Evolutionary conservation across 1,139 yeast genomes (phyloP).

Genomic region (Scheffersomyces stambukii): DNA sequence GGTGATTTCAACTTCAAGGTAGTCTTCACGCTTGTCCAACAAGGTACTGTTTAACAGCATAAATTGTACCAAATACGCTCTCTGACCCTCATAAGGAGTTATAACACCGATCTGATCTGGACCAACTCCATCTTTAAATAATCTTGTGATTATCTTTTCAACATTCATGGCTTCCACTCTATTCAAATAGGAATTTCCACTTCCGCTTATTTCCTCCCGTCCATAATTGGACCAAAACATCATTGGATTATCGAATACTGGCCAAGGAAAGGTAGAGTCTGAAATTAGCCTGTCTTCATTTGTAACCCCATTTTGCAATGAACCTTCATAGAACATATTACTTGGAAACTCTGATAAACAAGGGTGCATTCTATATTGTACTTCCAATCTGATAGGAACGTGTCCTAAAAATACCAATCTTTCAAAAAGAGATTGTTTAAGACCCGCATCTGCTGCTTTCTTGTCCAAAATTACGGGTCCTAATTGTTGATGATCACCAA

Average conservation of each 20-base stretch:
- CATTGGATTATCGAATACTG: slow-evolving; percentile 77
- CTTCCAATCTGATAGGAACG: slow-evolving; percentile 80
- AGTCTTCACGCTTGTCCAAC: slow-evolving; percentile 54
- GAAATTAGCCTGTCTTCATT: slow-evolving; percentile 59
- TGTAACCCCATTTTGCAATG: slow-evolving; percentile 87
- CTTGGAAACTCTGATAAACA: slow-evolving; percentile 81
- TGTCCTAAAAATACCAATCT: slow-evolving; percentile 82
- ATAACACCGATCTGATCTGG: slow-evolving; percentile 88
- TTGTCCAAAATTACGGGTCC: slow-evolving; percentile 86
- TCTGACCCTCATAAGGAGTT: slow-evolving; percentile 93
- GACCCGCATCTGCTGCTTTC: slow-evolving; percentile 81
- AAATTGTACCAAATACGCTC: slow-evolving; percentile 76
- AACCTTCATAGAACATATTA: slow-evolving; percentile 91
- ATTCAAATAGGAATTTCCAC: slow-evolving; percentile 83
- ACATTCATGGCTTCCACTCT: slow-evolving; percentile 90
- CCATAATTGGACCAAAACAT: slow-evolving; percentile 95
- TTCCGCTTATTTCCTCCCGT: slow-evolving; percentile 78
- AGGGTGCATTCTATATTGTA: slow-evolving; percentile 96
- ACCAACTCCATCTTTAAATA: slow-evolving; percentile 74
- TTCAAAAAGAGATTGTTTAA: slow-evolving; percentile 81
- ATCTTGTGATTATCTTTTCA: slow-evolving; percentile 69
- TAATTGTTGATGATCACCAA: slow-evolving; percentile 93
- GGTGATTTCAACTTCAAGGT: slow-evolving; percentile 77
- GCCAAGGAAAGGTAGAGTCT: slow-evolving; percentile 80
- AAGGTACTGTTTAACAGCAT: slow-evolving; percentile 72